These are phyloP conservation scores for Aspergillus tamarii DNA, from an alignment of 2,329 filamentous ascomycete species.

Conservation along the genomic window DNA sequence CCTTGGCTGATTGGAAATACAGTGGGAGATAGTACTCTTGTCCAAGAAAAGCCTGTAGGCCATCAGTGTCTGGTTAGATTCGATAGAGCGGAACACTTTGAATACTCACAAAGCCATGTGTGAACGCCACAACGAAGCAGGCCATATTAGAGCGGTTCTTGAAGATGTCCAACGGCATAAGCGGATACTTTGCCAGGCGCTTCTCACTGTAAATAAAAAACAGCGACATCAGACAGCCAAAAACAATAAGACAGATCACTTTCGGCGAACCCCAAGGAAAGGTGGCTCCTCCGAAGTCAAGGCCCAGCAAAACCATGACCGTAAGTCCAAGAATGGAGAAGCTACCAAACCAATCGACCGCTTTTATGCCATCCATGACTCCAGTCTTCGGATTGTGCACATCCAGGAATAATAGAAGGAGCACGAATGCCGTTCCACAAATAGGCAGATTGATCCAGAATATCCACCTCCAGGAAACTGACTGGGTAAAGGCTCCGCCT, in stretches of 20 bases:
- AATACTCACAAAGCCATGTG: constrained; percentile 48
- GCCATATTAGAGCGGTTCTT: constrained; percentile 59
- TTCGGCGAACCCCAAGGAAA: constrained; percentile 59
- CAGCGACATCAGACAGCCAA: constrained; percentile 52
- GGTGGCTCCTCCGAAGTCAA: constrained; percentile 57
- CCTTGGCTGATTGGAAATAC: constrained; percentile 71
- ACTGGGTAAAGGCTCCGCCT: constrained; percentile 53
- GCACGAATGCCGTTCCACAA: constrained; percentile 51
- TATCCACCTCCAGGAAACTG: constrained; percentile 55
- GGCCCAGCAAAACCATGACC: constrained; percentile 56
- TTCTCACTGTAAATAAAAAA: constrained; percentile 66
- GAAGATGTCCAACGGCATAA: constrained; percentile 71
- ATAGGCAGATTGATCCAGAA: constrained; percentile 62
- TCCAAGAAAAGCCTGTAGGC: constrained; percentile 63
- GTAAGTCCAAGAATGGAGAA: constrained; percentile 55
- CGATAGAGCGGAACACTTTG: background rate
- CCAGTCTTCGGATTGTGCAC: constrained; percentile 59
- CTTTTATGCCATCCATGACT: constrained; percentile 52
- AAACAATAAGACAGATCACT: constrained; percentile 58
- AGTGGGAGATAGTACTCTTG: constrained; percentile 73
- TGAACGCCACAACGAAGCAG: constrained; percentile 54
- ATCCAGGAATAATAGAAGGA: constrained; percentile 57
- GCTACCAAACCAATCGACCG: constrained; percentile 59
- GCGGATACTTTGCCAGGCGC: constrained; percentile 64
- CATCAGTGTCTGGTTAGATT: background rate